Percentiles rank a stretch among this genome's conserved stretches.
These are phyloP conservation scores for Pezicula radicicola DNA, from an alignment of 2,329 filamentous ascomycete species.

Conservation along the genomic window DNA sequence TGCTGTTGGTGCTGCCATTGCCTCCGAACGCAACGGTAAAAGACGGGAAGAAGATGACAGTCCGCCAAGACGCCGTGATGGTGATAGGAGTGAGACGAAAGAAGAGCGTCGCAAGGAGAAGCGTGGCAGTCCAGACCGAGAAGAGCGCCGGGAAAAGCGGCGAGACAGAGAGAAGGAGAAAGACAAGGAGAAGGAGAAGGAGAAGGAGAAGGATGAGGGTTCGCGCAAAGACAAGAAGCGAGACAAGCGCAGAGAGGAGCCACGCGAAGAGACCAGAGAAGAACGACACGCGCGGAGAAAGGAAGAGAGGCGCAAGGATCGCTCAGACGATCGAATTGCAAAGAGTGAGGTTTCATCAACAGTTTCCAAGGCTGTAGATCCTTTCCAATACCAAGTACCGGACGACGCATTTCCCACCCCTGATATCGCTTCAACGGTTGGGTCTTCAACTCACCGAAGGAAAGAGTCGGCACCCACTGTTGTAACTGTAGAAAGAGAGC, in stretches of 20 bases:
- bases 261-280: conserved; percentile 5
- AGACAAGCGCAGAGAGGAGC: conserved; percentile 27
- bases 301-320: conserved; percentile 17
- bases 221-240: conserved; percentile 27
- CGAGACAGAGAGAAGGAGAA: conserved; percentile 16
- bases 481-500: conserved; percentile 51
- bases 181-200: conserved; percentile 24
- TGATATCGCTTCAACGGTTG: conserved; percentile 31
- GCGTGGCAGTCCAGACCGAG: conserved; percentile 17
- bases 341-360: conserved; percentile 27
- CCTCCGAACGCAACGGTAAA: conserved; percentile 31
- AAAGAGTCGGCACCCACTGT: conserved; percentile 36
- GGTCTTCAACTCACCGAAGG: conserved; percentile 12
- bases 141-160: conserved; percentile 22
- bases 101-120: conserved; percentile 19
- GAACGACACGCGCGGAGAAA: conserved; percentile 8
- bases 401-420: conserved; percentile 50
- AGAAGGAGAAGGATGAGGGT: conserved; percentile 15
- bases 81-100: conserved; percentile 14
- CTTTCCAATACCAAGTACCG: conserved; percentile 56
- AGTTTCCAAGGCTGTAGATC: conserved; percentile 40
- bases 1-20: conserved; percentile 44
- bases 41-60: conserved; percentile 8
- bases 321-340: conserved; percentile 14
- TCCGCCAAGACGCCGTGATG: conserved; percentile 15